Conservation (phyloP, 345 rosid species). For the Eutrema japonicum region DNA sequence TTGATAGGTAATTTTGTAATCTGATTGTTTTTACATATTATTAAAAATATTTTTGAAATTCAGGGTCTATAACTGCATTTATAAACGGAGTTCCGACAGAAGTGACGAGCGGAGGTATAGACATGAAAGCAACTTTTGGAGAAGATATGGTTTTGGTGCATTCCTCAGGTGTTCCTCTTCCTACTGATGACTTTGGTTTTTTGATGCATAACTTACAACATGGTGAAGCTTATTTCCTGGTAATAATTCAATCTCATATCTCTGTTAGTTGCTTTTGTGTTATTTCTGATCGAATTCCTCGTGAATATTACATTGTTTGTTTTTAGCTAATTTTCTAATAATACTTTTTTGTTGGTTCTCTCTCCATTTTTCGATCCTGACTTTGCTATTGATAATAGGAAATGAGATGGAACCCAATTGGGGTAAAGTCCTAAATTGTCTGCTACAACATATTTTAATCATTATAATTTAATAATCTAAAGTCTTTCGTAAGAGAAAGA, state of each 20-base stretch:
- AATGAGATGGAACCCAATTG: constrained; percentile 44
- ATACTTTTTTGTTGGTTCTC: background rate
- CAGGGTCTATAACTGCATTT: constrained; percentile 75
- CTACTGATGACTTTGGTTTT: constrained; percentile 75
- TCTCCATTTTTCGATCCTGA: constrained; percentile 11
- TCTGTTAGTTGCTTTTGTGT: background rate
- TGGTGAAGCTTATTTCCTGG: constrained; percentile 97
- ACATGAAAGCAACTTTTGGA: constrained; percentile 79
- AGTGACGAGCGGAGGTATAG: constrained; percentile 75
- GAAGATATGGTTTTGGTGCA: constrained; percentile 72
- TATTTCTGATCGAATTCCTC: constrained; percentile 24
- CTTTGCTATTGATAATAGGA: constrained; percentile 38
- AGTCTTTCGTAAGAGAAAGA: constrained; percentile 29
- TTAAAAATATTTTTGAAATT: background rate
- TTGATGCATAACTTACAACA: constrained; percentile 77
- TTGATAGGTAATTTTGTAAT: background rate
- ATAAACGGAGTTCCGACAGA: constrained; percentile 87
- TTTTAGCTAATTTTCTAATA: constrained; percentile 19
- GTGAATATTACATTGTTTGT: constrained; percentile 19
- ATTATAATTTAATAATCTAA: constrained; percentile 9
- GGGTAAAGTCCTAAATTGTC: constrained; percentile 46
- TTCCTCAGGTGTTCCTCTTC: constrained; percentile 78
- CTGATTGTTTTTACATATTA: background rate
- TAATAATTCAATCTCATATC: constrained; percentile 41
- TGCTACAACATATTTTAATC: constrained; percentile 28